Base-by-base conservation (phyloP, 2,329 filamentous ascomycete genomes). In the Fonsecaea monophora region DNA sequence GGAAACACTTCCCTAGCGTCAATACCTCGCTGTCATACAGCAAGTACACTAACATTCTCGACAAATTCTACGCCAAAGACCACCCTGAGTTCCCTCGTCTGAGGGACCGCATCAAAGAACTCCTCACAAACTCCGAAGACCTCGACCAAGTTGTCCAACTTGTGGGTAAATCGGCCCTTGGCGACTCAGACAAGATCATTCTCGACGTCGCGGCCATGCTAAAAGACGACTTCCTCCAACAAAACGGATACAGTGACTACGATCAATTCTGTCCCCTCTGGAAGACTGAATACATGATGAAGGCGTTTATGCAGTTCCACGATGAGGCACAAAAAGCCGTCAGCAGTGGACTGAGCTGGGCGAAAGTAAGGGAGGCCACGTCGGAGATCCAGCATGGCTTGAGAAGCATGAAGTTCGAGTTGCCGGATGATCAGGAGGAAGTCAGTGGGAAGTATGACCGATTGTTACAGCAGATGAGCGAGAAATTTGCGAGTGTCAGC, bases 251-350 rank as follows among this genome's bases (percentile, higher is more conserved):
- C 87, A 95, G 91, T 73, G 92, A 98, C 81, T 98, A 99, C 79
- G 95, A 99, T 78, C 94, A 98, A 83, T 99, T 96, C 88, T 99
- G 95, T 78, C 95, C 95, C 58, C 87, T 99, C 76, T 99, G 95
- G 95, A 99, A 99, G 90, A 99, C 95, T 0, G 91, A 96, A 80
- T 99, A 95, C 90, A 98, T 99, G 95, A 99, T 99, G 95, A 97
- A 96, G 87, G 90, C 92, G 71, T 98, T 99, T 89, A 92, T 99
- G 85, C 92, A 90, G 66, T 99, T 94, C 87, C 92, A 97, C 78
- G 96, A 99, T 76, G 95, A 99, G 84, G 90, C 92, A 30, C 94
- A 98, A 80, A 98, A 97, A 87, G 93, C 92, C 6, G 87, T 99
- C 77, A 86, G 91, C 5, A 92, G 97, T 80, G 95, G 95, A 68